Percentiles rank a stretch among this genome's conserved stretches.
phyloP scores from a whole-genome alignment of 305 asterid species.

The Fraxinus nigra region DNA sequence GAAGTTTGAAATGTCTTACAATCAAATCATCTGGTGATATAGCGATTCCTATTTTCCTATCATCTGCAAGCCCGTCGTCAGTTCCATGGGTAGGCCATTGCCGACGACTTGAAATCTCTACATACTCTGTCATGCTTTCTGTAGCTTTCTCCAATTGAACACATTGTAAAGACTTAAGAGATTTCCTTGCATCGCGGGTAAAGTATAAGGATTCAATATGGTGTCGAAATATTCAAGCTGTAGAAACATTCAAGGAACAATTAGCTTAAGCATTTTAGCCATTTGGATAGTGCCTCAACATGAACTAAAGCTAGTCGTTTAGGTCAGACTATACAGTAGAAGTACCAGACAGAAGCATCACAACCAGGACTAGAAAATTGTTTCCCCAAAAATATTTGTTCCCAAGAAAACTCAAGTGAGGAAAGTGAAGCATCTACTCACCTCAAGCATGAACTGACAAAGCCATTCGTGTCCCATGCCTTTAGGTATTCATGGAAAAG shows the following conservation, averaged over 20 bases:
- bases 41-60: slow-evolving; percentile 61
- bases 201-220: slow-evolving; percentile 44
- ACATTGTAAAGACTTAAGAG: slow-evolving; percentile 49
- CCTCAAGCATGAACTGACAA: slow-evolving; percentile 97
- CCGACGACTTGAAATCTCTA: slow-evolving; percentile 86
- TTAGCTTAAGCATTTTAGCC: neutral
- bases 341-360: neutral
- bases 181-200: slow-evolving; percentile 46
- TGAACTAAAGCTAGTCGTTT: neutral
- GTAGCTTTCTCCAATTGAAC: slow-evolving; percentile 61
- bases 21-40: slow-evolving; percentile 95
- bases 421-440: slow-evolving; percentile 25
- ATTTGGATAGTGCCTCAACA: neutral
- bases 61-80: slow-evolving; percentile 78
- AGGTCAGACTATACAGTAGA: neutral
- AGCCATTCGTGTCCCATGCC: slow-evolving; percentile 86
- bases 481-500: slow-evolving; percentile 74
- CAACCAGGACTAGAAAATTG: neutral
- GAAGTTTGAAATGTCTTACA: slow-evolving; percentile 43
- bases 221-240: slow-evolving; percentile 57
- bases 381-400: neutral
- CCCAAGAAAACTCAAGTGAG: neutral
- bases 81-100: slow-evolving; percentile 91
- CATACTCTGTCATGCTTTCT: slow-evolving; percentile 65
- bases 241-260: slow-evolving; percentile 15